phyloP scores from a whole-genome alignment of 345 rosid species.

The Atalantia buxifolia region DNA sequence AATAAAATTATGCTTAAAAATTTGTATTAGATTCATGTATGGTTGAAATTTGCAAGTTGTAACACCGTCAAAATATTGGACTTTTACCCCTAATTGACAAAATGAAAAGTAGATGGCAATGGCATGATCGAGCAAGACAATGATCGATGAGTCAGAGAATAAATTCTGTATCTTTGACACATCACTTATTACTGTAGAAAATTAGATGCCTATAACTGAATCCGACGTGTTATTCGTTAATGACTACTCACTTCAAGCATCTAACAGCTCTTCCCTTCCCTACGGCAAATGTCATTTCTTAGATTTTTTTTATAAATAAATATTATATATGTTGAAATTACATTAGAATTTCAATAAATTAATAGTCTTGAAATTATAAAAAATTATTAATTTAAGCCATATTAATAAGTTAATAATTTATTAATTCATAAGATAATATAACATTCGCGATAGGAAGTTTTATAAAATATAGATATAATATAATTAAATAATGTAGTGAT shows the following conservation, averaged over 20 bases:
- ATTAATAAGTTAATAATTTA: no score
- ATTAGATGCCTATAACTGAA: not conserved
- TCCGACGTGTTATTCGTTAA: not conserved
- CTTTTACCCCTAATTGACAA: not conserved
- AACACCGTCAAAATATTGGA: not conserved
- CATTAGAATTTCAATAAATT: no score
- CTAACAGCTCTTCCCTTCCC: not conserved
- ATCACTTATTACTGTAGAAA: not conserved
- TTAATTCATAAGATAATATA: no score
- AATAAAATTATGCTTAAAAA: not conserved
- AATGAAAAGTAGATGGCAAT: not conserved
- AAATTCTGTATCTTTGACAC: not conserved
- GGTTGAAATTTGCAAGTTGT: not conserved
- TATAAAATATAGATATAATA: no score
- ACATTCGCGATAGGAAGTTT: no score
- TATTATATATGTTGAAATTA: no score
- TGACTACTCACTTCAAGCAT: not conserved
- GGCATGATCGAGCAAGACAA: not conserved
- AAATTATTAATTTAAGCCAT: no score
- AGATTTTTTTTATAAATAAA: no score
- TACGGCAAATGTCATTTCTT: not conserved
- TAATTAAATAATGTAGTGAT: no score
- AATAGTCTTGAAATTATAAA: no score
- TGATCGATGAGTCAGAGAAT: not conserved
- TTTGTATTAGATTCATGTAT: not conserved